Evolutionary conservation across 2,329 filamentous ascomycete species (phyloP).

Genomic region (Trichoderma koningiopsis): DNA sequence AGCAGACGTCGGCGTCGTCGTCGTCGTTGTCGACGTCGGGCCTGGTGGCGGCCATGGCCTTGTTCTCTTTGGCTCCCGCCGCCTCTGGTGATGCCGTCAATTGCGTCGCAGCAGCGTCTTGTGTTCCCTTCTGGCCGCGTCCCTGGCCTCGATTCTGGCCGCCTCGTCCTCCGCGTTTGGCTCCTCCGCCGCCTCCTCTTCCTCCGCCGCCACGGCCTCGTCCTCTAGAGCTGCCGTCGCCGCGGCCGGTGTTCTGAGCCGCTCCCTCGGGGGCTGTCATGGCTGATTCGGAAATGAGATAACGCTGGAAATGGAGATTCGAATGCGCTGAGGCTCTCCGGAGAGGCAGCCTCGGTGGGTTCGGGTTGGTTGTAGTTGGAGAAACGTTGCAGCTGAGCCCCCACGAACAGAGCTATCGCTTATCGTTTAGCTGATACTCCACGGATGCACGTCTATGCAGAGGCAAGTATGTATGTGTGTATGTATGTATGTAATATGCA

Average conservation of each 20-base stretch:
- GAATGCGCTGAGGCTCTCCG: neutral
- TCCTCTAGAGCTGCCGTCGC: conserved; percentile 41
- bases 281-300: neutral
- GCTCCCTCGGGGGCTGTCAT: conserved; percentile 19
- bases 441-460: neutral
- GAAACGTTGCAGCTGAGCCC: neutral
- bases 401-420: neutral
- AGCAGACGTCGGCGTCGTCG: conserved; percentile 82
- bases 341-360: neutral
- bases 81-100: neutral
- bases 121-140: conserved; percentile 29
- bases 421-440: neutral
- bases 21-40: conserved; percentile 45
- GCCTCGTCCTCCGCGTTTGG: conserved; percentile 36
- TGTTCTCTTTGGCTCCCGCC: conserved; percentile 32
- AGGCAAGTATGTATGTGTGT: neutral
- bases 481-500: neutral
- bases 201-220: conserved; percentile 48
- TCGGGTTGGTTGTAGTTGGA: neutral
- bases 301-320: neutral
- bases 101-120: conserved; percentile 33
- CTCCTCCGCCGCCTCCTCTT: conserved; percentile 42
- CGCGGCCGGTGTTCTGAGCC: conserved; percentile 29
- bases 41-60: conserved; percentile 34
- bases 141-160: conserved; percentile 41